Base-by-base conservation (phyloP, 306 rosid species). In the Lablab purpureus region DNA sequence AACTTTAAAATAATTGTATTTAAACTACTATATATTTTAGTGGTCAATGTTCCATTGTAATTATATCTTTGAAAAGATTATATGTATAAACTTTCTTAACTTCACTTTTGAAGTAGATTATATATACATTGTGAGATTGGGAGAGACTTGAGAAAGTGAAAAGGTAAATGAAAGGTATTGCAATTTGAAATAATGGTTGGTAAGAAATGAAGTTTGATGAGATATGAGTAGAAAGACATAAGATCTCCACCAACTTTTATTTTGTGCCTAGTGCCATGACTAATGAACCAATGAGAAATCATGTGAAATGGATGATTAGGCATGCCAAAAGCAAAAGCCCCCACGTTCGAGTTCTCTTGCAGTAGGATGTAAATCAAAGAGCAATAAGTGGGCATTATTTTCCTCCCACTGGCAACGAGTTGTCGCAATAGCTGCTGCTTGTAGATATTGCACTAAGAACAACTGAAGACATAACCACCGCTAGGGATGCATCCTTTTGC, bases 371-470 rank as follows among this genome's bases (percentile, higher is more conserved):
- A 74, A 83, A 78, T 67, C 50, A 80, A 63, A 64, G 50, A 56
- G 69, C 55, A 60, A 77, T 67, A 41, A 72, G 76, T 85, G 78
- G 74, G n/a, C 73, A 70, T 79, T 58, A 79, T 85, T 86, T 70
- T 34, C 23, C 36, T 79, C 66, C 77, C 75, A 85, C 72, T 58
- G 49, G 18, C 66, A 68, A 56, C 22, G 68, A 77, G 59, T 30
- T 40, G 78, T 78, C 88, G 17, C 79, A 56, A 60, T 62, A 5
- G 45, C 25, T 75, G 45, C 25, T 75, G 68, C 52, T 69, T 36
- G 47, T 25, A 50, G 62, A 27, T 49, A 79, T 75, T 69, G 77
- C 77, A 82, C 77, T 37, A 27, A 28, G 34, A 36, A 74, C 49
- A 46, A 51, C 5, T 25, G n/a, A 67, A 62, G 12, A 69, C 11